A percentile compares a stretch with the other conserved stretches of the same genome.
Evolutionary conservation across 495 filamentous ascomycete species (phyloP).

Genomic region (Baudoinia panamericana): DNA sequence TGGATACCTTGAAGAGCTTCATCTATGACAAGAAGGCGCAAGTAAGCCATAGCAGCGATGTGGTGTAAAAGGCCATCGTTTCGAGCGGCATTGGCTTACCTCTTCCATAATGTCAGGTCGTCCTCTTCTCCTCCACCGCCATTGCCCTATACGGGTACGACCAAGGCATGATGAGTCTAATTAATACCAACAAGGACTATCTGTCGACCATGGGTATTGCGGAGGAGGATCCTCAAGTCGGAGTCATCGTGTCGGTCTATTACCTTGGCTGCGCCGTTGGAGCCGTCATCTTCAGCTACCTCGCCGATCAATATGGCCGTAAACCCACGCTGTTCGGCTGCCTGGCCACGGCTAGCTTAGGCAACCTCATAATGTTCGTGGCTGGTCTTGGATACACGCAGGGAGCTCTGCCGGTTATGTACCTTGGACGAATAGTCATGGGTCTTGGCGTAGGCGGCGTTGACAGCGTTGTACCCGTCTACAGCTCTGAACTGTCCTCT

Average conservation of each 20-base stretch:
- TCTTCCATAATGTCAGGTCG: slow-evolving; percentile 25
- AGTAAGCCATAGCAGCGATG: neutral
- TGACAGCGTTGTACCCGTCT: slow-evolving; percentile 44
- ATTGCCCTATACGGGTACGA: slow-evolving; percentile 44
- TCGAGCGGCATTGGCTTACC: neutral
- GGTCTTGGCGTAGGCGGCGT: slow-evolving; percentile 46
- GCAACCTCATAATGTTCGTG: slow-evolving; percentile 44
- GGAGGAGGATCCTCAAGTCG: slow-evolving; percentile 36
- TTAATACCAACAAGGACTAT: slow-evolving; percentile 45
- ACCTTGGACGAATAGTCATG: slow-evolving; percentile 40
- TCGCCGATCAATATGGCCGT: slow-evolving; percentile 38
- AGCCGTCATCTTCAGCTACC: slow-evolving; percentile 36
- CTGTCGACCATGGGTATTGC: slow-evolving; percentile 42
- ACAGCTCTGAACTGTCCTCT: slow-evolving; percentile 39
- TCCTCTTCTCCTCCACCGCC: slow-evolving; percentile 42
- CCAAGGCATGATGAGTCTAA: slow-evolving; percentile 44
- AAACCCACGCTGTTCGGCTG: slow-evolving; percentile 39
- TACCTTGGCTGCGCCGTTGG: slow-evolving; percentile 44
- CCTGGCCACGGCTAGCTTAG: slow-evolving; percentile 36
- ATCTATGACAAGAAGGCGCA: slow-evolving; percentile 17
- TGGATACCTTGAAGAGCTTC: slow-evolving; percentile 16
- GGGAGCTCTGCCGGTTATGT: slow-evolving; percentile 37
- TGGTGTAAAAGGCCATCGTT: neutral
- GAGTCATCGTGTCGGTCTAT: slow-evolving; percentile 46
- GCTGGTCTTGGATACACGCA: slow-evolving; percentile 34